A percentile compares a stretch with the other conserved stretches of the same genome.
phyloP scores from a whole-genome alignment of 352 stramenopile genomes.

The Phytophthora fragariaefolia region DNA sequence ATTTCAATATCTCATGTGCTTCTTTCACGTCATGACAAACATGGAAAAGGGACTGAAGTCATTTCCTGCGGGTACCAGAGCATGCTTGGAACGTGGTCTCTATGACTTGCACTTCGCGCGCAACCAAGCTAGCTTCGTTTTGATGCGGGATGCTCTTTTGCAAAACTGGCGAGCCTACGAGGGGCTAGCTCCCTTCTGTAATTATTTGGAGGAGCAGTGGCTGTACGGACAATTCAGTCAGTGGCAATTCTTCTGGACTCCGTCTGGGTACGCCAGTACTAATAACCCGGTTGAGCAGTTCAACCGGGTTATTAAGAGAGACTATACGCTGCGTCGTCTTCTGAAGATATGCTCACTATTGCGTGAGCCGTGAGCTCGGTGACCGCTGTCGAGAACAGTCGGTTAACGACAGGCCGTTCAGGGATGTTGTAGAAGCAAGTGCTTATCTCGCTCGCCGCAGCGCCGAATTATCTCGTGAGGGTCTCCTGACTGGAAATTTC shows the following conservation, averaged over 20 bases:
- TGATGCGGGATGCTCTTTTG: background rate
- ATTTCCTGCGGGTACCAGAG: background rate
- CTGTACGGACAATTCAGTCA: background rate
- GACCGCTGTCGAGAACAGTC: background rate
- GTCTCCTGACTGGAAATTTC: too few species aligned
- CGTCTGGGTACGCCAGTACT: conserved; percentile 23
- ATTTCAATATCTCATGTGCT: conserved; percentile 36
- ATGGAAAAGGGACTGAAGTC: conserved; percentile 23
- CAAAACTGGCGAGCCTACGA: background rate
- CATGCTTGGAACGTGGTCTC: conserved; percentile 15
- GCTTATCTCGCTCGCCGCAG: too few species aligned
- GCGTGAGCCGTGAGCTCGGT: background rate
- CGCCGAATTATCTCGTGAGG: too few species aligned
- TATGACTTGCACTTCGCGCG: conserved; percentile 29
- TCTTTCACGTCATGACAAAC: conserved; percentile 39
- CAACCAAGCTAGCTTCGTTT: background rate
- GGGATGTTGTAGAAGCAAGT: background rate
- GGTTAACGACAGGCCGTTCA: background rate
- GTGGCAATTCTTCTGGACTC: conserved; percentile 19
- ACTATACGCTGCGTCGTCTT: conserved; percentile 22
- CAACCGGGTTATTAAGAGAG: conserved; percentile 27
- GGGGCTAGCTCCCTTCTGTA: background rate
- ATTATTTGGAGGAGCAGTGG: conserved; percentile 2
- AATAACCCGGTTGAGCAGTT: conserved; percentile 42
- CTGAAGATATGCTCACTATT: conserved; percentile 3